Base-by-base conservation (phyloP, 352 stramenopile species). In the Phytophthora sp. region DNA sequence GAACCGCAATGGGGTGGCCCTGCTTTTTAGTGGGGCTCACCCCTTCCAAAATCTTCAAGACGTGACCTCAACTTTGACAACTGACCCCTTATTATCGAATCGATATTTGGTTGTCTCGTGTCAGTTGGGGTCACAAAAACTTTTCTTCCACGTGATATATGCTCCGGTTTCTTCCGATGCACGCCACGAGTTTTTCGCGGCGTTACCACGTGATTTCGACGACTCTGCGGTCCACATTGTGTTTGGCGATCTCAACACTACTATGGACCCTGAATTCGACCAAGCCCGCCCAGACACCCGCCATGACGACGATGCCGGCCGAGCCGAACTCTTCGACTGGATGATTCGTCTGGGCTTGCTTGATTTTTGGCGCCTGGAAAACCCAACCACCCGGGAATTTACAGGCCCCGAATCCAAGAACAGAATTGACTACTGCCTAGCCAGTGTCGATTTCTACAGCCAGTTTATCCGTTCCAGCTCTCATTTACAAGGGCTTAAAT, bases 131-230 rank as follows among this genome's bases (percentile, higher is more conserved):
- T n/a, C n/a, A n/a, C n/a, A n/a, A n/a, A n/a, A n/a, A n/a, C n/a
- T 24, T 7, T 66, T 51, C 32, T 54, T 66, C 13, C 49, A 60
- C n/a, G 49, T 60, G 15, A 49, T 66, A 17, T 60, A 66, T 41
- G 57, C 48, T 1, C 23, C 41, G 6, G 48, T 54, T 3, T 11
- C 41, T 21, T 32, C 46, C 4, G 13, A 3, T 11, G 4, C 17
- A 20, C 35, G 23, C 5, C 20, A 34, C 6, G 1, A 17, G 3
- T 57, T 57, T 38, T 57, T 52, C 18, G n/a, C 7, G 9, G 21
- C 10, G 3, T 27, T 52, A 13, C 43, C 43, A 9, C 54, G 27
- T 18, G 11, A 44, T 6, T 62, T 54, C 49, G 43, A 50, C 5
- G 26, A 59, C 4, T 27, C 32, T 24, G 11, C 37, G 4, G 8